Conservation (phyloP, 2,329 filamentous ascomycete species). For the Calonectria honghensis region DNA sequence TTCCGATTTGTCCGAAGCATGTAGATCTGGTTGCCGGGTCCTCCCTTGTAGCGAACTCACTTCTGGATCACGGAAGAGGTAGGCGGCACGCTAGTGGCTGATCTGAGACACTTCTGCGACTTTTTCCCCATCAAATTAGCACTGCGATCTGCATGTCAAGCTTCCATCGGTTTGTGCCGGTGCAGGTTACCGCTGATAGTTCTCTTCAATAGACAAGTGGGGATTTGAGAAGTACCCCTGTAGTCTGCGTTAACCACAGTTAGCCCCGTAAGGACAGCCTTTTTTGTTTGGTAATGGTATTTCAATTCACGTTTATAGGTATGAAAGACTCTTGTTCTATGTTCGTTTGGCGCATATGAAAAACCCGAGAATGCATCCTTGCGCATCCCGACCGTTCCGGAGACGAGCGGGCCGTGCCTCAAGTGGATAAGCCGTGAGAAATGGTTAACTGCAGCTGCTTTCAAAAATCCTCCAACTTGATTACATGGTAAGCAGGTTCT, state of each 20-base stretch:
- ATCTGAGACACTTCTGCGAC: not conserved
- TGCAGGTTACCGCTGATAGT: not conserved
- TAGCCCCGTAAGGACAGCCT: not conserved
- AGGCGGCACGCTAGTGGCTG: not conserved
- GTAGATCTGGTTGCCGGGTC: not conserved
- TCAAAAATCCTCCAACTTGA: constrained; percentile 21
- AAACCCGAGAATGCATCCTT: not conserved
- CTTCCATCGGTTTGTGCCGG: not conserved
- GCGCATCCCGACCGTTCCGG: not conserved
- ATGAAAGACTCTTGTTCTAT: constrained; percentile 1
- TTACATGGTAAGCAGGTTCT: constrained; percentile 16
- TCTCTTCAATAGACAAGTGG: not conserved
- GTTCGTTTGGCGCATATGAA: not conserved
- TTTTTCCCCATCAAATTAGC: not conserved
- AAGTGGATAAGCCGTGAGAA: not conserved
- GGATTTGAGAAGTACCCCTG: not conserved
- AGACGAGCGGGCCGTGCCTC: not conserved
- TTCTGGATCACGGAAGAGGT: not conserved
- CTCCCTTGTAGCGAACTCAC: not conserved
- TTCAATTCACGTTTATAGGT: not conserved
- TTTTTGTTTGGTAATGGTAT: not conserved
- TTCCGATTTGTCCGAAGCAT: not conserved
- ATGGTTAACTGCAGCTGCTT: not conserved
- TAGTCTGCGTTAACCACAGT: not conserved
- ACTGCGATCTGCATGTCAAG: not conserved